Base-by-base conservation (phyloP, 257 asterid species). In the Forsythia suspensa region DNA sequence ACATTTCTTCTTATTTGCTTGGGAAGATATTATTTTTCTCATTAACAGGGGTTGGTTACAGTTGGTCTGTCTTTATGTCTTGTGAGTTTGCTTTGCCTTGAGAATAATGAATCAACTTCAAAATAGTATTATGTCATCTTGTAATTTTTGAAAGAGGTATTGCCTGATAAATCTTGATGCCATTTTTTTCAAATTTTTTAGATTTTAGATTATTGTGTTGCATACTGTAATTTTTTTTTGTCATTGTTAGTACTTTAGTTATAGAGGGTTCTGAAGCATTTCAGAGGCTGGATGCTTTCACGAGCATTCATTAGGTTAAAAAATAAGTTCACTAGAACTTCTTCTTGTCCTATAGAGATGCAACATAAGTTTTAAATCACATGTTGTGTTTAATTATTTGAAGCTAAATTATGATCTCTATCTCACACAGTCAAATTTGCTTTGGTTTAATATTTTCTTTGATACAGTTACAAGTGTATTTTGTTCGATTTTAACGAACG, bases 81-180 rank as follows among this genome's bases (percentile, higher is more conserved):
- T 55, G 40, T 75, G n/a, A 42, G 41, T n/a, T 57, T 43, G 37
- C 69, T 57, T 65, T 51, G 59, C 79, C 36, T 74, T 48, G 77
- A 72, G 75, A 72, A 57, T 37, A 20, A 73, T 46, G 51, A 43
- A 8, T 20, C 51, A 40, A 71, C 51, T 71, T 71, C 34, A 10
- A 46, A 67, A 77, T 75, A 42, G 16, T 52, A 70, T 37, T 16
- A 59, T 40, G 37, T n/a, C 37, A 20, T 20, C 3, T 20, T 59
- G 67, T 59, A 59, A 59, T 21, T 20, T 21, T n/a, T 59, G 67
- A 20, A 48, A 59, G 34, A 59, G 67, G 37, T 59, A 6, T 59
- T 59, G 13, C 34, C 67, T 8, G 5, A 59, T 4, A 59, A 57
- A 59, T 59, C 36, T 59, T 59, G 8, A 48, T 48, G 57, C 5